Conservation (phyloP, 2,329 filamentous ascomycete species). For the Aspergillus brasiliensis region DNA sequence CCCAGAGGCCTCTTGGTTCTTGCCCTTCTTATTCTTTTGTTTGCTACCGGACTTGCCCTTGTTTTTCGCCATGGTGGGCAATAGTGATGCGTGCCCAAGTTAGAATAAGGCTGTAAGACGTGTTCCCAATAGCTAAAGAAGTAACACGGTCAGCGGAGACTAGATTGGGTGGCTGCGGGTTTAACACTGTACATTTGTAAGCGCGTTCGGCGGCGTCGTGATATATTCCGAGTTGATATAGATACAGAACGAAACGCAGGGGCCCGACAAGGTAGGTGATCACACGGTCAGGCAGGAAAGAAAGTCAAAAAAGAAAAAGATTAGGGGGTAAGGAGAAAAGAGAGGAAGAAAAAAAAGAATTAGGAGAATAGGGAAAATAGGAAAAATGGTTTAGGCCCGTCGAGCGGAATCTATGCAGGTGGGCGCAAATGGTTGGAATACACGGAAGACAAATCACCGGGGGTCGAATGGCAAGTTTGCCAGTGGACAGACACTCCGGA, state of each 20-base stretch:
- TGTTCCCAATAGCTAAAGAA: constrained; percentile 37
- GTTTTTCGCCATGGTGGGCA: constrained; percentile 30
- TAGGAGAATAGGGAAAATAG: constrained; percentile 18
- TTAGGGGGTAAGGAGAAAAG: constrained; percentile 19
- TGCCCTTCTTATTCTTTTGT: constrained; percentile 39
- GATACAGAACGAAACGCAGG: constrained; percentile 18
- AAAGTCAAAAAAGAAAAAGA: not conserved
- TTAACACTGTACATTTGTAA: constrained; percentile 37
- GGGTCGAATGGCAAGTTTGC: constrained; percentile 20
- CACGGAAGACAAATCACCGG: constrained; percentile 33
- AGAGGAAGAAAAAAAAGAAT: constrained; percentile 18
- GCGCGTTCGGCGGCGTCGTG: constrained; percentile 29
- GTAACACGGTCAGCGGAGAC: constrained; percentile 27
- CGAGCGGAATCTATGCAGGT: constrained; percentile 21
- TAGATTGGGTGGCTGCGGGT: constrained; percentile 31
- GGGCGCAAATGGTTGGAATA: constrained; percentile 35
- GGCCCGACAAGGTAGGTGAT: constrained; percentile 19
- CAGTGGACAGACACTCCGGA: constrained; percentile 33
- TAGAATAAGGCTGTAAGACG: constrained; percentile 26
- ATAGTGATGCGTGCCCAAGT: constrained; percentile 38
- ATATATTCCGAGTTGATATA: constrained; percentile 36
- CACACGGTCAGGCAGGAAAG: constrained; percentile 17
- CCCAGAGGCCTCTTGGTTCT: constrained; percentile 32
- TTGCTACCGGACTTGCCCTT: constrained; percentile 33
- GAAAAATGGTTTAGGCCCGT: constrained; percentile 8